Evolutionary conservation across 1,284 basidiomycete species (phyloP).

Genomic region (Ceratobasidium sp.): DNA sequence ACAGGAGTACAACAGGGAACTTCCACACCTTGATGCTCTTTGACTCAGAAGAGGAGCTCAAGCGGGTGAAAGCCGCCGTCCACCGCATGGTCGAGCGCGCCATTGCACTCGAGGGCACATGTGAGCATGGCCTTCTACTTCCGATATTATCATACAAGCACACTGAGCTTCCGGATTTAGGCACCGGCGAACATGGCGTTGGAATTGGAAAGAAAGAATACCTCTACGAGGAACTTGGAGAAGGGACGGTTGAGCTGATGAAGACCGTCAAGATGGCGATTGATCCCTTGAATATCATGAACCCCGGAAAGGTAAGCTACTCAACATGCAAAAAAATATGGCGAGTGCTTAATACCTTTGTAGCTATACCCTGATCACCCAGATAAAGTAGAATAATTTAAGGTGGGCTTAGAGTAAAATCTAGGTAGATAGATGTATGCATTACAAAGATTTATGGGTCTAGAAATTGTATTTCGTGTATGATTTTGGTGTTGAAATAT

Average conservation of each 20-base stretch:
- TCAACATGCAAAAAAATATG: neutral
- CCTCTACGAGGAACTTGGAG: slow-evolving; percentile 77
- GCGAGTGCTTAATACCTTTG: neutral
- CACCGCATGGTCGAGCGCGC: slow-evolving; percentile 54
- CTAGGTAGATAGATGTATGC: neutral
- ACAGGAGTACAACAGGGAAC: slow-evolving; percentile 54
- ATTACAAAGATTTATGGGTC: neutral
- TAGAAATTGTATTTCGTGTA: too few relatives aligned
- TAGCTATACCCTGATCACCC: neutral
- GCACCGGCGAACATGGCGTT: slow-evolving; percentile 87
- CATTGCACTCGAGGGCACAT: slow-evolving; percentile 54
- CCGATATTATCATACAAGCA: too few relatives aligned
- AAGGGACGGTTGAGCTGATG: slow-evolving; percentile 82
- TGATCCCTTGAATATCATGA: slow-evolving; percentile 81
- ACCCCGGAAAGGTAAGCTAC: slow-evolving; percentile 72
- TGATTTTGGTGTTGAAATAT: too few relatives aligned
- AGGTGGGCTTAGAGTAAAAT: neutral
- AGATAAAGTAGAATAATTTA: neutral
- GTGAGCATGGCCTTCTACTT: slow-evolving; percentile 56
- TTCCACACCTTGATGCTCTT: slow-evolving; percentile 61
- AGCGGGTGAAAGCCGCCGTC: slow-evolving; percentile 50
- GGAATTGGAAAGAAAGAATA: slow-evolving; percentile 82
- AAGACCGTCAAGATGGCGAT: slow-evolving; percentile 76
- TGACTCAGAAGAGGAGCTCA: slow-evolving; percentile 50
- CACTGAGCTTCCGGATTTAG: slow-evolving; percentile 51